These are phyloP conservation scores for Gynandropsis gynandra DNA, from an alignment of 345 rosid species.

Conservation along the genomic window DNA sequence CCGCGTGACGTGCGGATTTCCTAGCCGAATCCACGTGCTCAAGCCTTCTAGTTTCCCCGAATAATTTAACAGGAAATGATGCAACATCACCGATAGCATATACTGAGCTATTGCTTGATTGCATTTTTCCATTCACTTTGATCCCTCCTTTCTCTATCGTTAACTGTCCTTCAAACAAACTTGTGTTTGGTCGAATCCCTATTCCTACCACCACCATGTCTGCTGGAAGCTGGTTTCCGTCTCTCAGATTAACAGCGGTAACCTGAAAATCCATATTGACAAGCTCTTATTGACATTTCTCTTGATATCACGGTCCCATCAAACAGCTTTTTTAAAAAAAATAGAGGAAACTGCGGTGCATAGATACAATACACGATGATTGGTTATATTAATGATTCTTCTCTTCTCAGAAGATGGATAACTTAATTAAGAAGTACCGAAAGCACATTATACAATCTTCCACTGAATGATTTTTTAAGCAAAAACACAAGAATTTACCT, in stretches of 20 bases:
- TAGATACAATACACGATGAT: not conserved
- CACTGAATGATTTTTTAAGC: slow-evolving; percentile 3
- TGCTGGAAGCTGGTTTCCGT: slow-evolving; percentile 60
- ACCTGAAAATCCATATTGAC: slow-evolving; percentile 41
- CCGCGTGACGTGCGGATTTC: slow-evolving; percentile 76
- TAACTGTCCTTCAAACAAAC: slow-evolving; percentile 83
- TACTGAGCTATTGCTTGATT: slow-evolving; percentile 75
- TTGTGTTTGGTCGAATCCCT: slow-evolving; percentile 90
- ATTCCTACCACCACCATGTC: slow-evolving; percentile 91
- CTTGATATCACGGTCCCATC: not conserved
- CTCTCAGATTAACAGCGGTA: slow-evolving; percentile 71
- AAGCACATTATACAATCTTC: not conserved
- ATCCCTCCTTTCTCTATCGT: slow-evolving; percentile 90
- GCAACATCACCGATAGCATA: slow-evolving; percentile 95
- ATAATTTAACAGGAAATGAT: slow-evolving; percentile 72
- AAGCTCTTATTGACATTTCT: slow-evolving; percentile 7
- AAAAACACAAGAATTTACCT: slow-evolving; percentile 32
- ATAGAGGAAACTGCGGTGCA: not conserved
- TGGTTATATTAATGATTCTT: not conserved
- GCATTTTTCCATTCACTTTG: slow-evolving; percentile 76
- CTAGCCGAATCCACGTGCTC: slow-evolving; percentile 94
- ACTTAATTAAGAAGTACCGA: not conserved
- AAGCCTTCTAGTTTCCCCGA: slow-evolving; percentile 76
- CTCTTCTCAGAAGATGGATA: slow-evolving; percentile 7
- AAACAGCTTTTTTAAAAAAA: too few species aligned